phyloP scores from a whole-genome alignment of 345 rosid genomes.

The Zanthoxylum bungeanum region DNA sequence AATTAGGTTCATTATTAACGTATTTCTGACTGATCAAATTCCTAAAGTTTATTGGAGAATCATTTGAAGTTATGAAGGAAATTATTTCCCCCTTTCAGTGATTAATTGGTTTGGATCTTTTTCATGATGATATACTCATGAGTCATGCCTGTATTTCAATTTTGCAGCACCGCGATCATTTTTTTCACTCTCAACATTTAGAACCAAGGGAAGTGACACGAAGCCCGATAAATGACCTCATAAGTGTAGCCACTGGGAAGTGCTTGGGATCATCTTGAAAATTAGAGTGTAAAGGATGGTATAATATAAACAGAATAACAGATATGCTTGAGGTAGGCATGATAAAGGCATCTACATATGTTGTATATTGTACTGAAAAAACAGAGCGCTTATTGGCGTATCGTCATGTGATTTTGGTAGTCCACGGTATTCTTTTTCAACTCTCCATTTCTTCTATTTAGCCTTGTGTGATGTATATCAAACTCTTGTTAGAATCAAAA shows the following conservation, averaged over 20 bases:
- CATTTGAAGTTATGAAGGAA: background rate
- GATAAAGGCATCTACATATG: conserved; percentile 24
- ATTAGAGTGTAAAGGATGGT: conserved; percentile 36
- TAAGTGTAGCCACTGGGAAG: conserved; percentile 16
- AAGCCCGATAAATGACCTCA: conserved; percentile 40
- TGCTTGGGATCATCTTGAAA: conserved; percentile 30
- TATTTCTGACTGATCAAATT: too few species aligned
- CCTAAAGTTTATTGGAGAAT: background rate
- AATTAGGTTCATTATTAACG: too few species aligned
- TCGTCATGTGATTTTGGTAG: conserved; percentile 51
- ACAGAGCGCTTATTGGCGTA: conserved; percentile 29
- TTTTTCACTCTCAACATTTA: conserved; percentile 92
- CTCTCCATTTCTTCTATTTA: conserved; percentile 13
- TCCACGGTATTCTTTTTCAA: conserved; percentile 39
- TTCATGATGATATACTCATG: background rate
- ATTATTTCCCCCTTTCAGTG: background rate
- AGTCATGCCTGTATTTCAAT: background rate
- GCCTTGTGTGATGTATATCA: conserved; percentile 37
- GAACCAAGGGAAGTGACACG: conserved; percentile 86
- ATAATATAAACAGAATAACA: conserved; percentile 26
- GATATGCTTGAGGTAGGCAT: conserved; percentile 31
- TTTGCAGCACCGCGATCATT: conserved; percentile 86
- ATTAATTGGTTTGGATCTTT: background rate
- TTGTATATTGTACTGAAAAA: conserved; percentile 37
- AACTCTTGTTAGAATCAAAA: conserved; percentile 27